Base-by-base conservation (phyloP, 129 eudicot genomes). In the Smallanthus sonchifolius region DNA sequence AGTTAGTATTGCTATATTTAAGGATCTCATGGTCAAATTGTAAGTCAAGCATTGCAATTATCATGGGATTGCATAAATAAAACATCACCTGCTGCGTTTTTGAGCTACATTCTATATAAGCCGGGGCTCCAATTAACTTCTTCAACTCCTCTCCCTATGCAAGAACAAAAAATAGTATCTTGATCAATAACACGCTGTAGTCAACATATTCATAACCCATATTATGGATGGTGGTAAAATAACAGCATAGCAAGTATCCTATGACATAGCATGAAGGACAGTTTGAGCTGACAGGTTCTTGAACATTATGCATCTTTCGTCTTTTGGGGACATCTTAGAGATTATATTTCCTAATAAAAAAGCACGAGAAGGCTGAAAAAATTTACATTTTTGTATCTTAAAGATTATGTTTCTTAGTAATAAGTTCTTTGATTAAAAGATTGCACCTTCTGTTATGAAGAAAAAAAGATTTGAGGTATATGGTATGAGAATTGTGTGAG, bases 101-200 rank as follows among this genome's bases (percentile, higher is more conserved):
- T 37, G 97, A 89, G 67, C 97, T 91, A 69, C 97, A 91, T 61
- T 91, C 97, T 17, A 91, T 84, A 77, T 88, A 91, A 65, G 90
- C 84, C 40, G 96, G 84, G n/a, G 97, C 97, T 7, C 97, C 97
- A 75, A 91, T 91, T 75, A 83, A 73, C 89, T 84, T 88, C 78
- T 44, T 86, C 77, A 91, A 79, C 78, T 91, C 97, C 83, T 91
- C 97, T 64, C 97, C 97, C 97, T 91, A 44, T 24, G 76, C 65
- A 69, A 79, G 42, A 56, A 78, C 6, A 66, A 49, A 16, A 47
- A 36, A 69, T 6, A 14, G 15, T n/a, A 75, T 30, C 32, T 0
- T n/a, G 9, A 73, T 40, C 42, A 42, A 6, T 48, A 56, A 19
- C 17, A 69, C 2, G 62, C 32, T 1, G 48, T 37, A 56, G 20